Conservation (phyloP, 805 yeast species). For the Saccharomycopsis lassenensis region DNA sequence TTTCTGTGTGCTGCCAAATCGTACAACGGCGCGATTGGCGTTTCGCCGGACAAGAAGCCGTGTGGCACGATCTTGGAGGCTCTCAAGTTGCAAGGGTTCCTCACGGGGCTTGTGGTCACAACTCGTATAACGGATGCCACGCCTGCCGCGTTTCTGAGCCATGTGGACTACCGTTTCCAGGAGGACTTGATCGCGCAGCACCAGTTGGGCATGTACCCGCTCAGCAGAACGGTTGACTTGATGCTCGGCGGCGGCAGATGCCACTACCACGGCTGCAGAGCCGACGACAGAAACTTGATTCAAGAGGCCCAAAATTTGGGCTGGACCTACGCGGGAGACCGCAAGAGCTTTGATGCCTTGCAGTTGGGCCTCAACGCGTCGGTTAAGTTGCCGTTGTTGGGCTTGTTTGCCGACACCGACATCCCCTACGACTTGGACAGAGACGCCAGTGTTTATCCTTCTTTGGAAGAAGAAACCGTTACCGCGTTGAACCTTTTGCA, state of each 20-base stretch:
- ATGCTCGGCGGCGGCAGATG: slow-evolving; percentile 90
- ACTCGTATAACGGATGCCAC: slow-evolving; percentile 92
- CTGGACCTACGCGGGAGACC: slow-evolving; percentile 53
- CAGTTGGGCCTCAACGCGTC: slow-evolving; percentile 42
- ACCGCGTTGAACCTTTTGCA: slow-evolving; percentile 64
- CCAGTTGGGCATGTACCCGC: slow-evolving; percentile 69
- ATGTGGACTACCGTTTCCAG: slow-evolving; percentile 62
- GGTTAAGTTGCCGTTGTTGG: slow-evolving; percentile 66
- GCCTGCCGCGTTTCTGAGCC: slow-evolving; percentile 83
- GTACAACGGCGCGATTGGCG: slow-evolving; percentile 91
- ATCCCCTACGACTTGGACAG: slow-evolving; percentile 83
- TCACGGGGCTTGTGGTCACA: slow-evolving; percentile 86
- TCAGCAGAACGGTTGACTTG: slow-evolving; percentile 73
- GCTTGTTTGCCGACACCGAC: slow-evolving; percentile 63
- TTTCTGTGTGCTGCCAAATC: slow-evolving; percentile 76
- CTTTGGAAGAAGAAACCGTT: slow-evolving; percentile 65
- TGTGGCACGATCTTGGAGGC: slow-evolving; percentile 88
- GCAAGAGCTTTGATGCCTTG: slow-evolving; percentile 46
- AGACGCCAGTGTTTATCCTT: slow-evolving; percentile 45
- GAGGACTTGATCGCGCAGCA: slow-evolving; percentile 84
- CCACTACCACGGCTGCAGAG: slow-evolving; percentile 67
- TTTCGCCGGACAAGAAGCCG: slow-evolving; percentile 53
- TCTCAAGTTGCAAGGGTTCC: slow-evolving; percentile 66
- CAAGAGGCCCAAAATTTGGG: slow-evolving; percentile 50
- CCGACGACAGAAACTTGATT: slow-evolving; percentile 59